Evolutionary conservation across 345 rosid species (phyloP), one percentile per base, ranked within the genome.

Genomic region (Conringia planisiliqua): DNA sequence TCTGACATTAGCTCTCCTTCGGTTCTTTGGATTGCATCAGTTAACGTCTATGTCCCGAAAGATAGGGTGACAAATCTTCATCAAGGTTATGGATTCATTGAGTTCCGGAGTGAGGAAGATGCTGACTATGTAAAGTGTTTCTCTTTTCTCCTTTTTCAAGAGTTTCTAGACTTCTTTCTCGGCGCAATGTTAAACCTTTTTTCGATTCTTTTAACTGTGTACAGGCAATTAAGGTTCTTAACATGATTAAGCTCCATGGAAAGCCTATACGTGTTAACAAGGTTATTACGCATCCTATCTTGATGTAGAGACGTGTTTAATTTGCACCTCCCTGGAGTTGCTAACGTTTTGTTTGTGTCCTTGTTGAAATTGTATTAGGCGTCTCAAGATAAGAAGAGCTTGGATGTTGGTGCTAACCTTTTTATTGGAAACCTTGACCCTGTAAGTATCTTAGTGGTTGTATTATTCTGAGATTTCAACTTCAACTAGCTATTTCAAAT

Each of bases 331-430:
- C 3, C 27, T 6, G 13, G 18, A 20, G 18, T 20, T 61, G 56
- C 62, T 72, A 38, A 66, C 57, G 1, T 29, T 61, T 40, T 48
- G 57, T 61, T 40, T 43, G 57, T 63, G 48, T 44, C 35, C 48
- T 40, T 20, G 14, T 46, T 61, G 20, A 27, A 33, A n/a, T 74
- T 69, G 64, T 57, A 76, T 62, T 77, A 95, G 99, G 97, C 98
- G 7, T 85, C 99, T 18, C 99, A 95, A 88, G 99, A 95, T 83
- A 95, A 95, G 80, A 95, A 95, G 86, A 95, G 96, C 71, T 80
- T 92, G 84, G 99, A 95, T 66, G 98, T 95, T 33, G 98, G 99
- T 57, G 99, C 99, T 35, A 95, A 95, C 77, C 96, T 95, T 66
- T 95, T 95, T 75, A 95, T 92, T 33, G 98, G 98, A 56, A 95